Evolutionary conservation across 1,284 basidiomycete genomes (phyloP), one percentile per base, ranked within the genome.

Genomic region (Neotropicomus parvogracilis): DNA sequence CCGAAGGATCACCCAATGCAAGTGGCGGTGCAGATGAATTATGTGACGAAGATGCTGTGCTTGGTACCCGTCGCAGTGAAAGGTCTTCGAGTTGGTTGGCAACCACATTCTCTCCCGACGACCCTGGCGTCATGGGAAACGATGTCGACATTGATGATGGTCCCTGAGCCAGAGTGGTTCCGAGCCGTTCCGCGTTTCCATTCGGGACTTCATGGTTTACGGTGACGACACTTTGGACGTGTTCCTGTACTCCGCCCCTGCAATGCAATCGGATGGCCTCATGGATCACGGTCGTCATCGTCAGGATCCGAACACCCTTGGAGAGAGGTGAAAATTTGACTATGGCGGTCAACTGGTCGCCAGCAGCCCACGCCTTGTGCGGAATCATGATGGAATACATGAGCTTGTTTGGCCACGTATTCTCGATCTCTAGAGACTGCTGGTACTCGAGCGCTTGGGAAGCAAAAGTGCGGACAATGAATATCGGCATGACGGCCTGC

Each of bases 371-470:
- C 0, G 93, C 94, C 65, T 91, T 92, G 73, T 91, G 88, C 0
- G 89, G 89, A 37, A 92, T 69, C 74, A 87, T 81, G 60, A 95
- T 81, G 7, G 85, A 84, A 69, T 94, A 94, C 88, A 93, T 93
- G 66, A 95, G 73, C 71, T 95, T 97, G 33, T 88, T 88, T 0
- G 94, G 93, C 94, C 94, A 97, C 12, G 91, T 94, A 67, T 95
- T 95, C 68, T 95, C 92, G 54, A 89, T 86, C 67, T 97, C 94
- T 50, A 95, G 79, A 2, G 91, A 93, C 67, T 97, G 93, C 62
- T 91, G 93, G 73, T 91, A 97, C 68, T 97, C 94, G 58, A 95
- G 79, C 1, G 93, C 87, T 55, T 95, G 91, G 3, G 80, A 67
- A 6, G 81, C 75, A 59, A 92, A 88, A 3, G 85, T 82, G 48